phyloP scores from a whole-genome alignment of 2,329 filamentous ascomycete species.

The Monosporascus sp. region DNA sequence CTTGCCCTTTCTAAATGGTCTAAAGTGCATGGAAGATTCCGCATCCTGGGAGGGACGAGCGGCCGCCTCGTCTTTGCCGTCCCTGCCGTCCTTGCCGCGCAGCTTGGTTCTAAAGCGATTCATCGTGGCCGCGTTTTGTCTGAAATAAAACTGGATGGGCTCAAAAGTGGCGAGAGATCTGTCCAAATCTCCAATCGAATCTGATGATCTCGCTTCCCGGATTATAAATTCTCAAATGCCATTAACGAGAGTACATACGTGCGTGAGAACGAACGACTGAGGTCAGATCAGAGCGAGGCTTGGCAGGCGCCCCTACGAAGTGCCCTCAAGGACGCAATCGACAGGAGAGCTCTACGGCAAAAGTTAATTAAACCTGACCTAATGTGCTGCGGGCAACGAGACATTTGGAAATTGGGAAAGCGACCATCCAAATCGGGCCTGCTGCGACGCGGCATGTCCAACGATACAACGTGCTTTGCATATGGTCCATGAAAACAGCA shows the following conservation, averaged over 20 bases:
- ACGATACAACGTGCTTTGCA: background rate
- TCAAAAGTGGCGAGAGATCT: background rate
- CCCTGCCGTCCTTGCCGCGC: conserved; percentile 55
- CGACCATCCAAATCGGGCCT: background rate
- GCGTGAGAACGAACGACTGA: background rate
- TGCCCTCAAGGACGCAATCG: background rate
- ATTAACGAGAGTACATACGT: background rate
- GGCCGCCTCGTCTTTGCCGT: conserved; percentile 52
- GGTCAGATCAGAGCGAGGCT: background rate
- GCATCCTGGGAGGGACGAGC: conserved; percentile 49
- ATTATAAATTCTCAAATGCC: background rate
- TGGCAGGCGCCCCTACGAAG: background rate
- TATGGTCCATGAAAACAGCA: background rate
- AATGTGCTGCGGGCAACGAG: background rate
- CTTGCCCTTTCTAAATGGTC: conserved; percentile 50
- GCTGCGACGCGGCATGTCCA: background rate
- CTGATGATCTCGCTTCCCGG: no score
- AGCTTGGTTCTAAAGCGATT: conserved; percentile 68
- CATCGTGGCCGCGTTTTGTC: conserved; percentile 42
- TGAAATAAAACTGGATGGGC: background rate
- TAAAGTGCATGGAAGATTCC: conserved; percentile 47
- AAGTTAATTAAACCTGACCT: background rate
- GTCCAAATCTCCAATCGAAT: no score
- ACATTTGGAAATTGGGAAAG: background rate
- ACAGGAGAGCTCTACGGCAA: background rate